Evolutionary conservation across 1,284 basidiomycete species (phyloP), one percentile per base, ranked within the genome.

Genomic region (Veloporphyrellus conicus): DNA sequence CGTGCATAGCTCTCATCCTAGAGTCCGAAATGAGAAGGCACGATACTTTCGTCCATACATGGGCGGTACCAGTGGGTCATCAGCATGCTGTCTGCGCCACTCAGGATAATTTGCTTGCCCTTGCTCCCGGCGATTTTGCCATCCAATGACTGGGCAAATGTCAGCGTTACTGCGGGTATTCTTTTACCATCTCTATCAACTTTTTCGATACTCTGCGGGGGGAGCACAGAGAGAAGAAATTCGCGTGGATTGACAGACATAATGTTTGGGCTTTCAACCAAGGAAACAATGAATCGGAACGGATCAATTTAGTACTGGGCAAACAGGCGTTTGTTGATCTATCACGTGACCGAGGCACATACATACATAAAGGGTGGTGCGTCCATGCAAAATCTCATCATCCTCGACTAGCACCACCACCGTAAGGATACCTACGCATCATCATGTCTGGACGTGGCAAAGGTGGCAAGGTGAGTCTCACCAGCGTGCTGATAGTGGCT

Each of bases 141-240:
- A 70, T 99, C 94, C 40, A 94, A 71, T 1, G 92, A 95, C 66
- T 98, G 94, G 2, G 95, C 95, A 70, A 94, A 99, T 1, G 95
- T 96, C 9, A 99, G 71, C 0, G 94, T 98, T 18, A 89, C 79
- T 45, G 70, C 71, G 1, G 84, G 82, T 6, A 53, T 37, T 1
- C 31, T 50, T 25, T 33, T 25, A 6, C 58, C 53, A 2, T 59
- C 55, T 43, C 35, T 22, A 36, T 57, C 54, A 4, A 46, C 2
- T 31, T 61, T 63, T 44, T 54, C 47, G 12, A 25, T 27, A 1
- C 6, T 27, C 34, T 40, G 39, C 2, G 53, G 36, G 32, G 62
- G 59, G n/a, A 63, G 58, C 7, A 66, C 58, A 15, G 64, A 58
- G 41, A 59, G 55, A 38, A 57, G 55, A 53, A 67, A 63, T 15